Evolutionary conservation across 2,329 filamentous ascomycete species (phyloP).

Genomic region (Penicillium sp.): DNA sequence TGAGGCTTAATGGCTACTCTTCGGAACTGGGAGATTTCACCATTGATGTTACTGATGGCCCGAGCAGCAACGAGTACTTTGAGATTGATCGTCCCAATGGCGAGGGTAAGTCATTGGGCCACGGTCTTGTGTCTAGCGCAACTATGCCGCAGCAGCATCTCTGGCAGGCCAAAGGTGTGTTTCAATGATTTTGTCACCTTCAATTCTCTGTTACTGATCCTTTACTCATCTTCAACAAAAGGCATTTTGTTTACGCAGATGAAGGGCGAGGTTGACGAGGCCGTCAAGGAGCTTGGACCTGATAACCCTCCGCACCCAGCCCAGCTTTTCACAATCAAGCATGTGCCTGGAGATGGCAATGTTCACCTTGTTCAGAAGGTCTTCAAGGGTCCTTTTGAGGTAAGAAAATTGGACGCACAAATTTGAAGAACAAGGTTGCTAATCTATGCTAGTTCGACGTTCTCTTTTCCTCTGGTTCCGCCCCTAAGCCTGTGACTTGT

Average conservation of each 20-base stretch:
- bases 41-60: slow-evolving; percentile 75
- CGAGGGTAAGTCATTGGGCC: slow-evolving; percentile 72
- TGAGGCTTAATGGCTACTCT: slow-evolving; percentile 74
- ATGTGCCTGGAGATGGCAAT: slow-evolving; percentile 69
- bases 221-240: slow-evolving; percentile 26
- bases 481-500: slow-evolving; percentile 60
- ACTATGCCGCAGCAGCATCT: slow-evolving; percentile 69
- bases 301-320: slow-evolving; percentile 79
- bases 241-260: slow-evolving; percentile 66
- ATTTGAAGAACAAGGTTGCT: slow-evolving; percentile 9
- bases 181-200: not conserved
- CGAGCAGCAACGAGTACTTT: slow-evolving; percentile 65
- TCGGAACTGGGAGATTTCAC: slow-evolving; percentile 78
- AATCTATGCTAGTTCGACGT: slow-evolving; percentile 73
- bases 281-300: slow-evolving; percentile 64
- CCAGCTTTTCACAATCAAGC: slow-evolving; percentile 79
- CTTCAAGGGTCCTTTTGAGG: slow-evolving; percentile 83
- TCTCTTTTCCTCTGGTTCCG: slow-evolving; percentile 81
- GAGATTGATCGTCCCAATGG: slow-evolving; percentile 67
- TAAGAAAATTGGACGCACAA: slow-evolving; percentile 31
- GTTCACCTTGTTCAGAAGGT: slow-evolving; percentile 88
- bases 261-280: slow-evolving; percentile 67
- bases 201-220: not conserved
- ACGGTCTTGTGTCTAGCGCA: slow-evolving; percentile 77
- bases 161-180: slow-evolving; percentile 80